Evolutionary conservation across 164 flowering plant species (phyloP).

Genomic region (Tetrastigma voinierianum): DNA sequence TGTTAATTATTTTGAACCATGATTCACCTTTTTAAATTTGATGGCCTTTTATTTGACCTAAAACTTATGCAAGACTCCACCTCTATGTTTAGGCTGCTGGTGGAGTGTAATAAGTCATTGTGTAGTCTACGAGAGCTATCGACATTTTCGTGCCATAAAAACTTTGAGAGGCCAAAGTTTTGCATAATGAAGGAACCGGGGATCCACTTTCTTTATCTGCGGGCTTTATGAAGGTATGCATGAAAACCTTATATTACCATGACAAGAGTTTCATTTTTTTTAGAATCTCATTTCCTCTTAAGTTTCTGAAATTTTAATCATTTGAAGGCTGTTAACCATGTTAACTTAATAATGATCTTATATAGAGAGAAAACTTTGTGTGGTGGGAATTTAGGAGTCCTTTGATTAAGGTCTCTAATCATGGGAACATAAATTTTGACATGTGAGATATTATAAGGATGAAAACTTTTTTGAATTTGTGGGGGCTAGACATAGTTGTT

Average conservation of each 20-base stretch:
- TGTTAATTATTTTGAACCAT: neutral
- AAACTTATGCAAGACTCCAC: conserved; percentile 2
- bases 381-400: neutral
- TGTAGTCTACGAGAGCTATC: conserved; percentile 79
- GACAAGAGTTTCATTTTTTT: neutral
- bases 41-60: neutral
- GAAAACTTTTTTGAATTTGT: too few relatives aligned
- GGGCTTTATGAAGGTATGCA: conserved; percentile 88
- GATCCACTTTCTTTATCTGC: conserved; percentile 96
- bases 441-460: too few relatives aligned
- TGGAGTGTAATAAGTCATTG: conserved; percentile 96
- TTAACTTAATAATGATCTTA: too few relatives aligned
- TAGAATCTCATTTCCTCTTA: neutral
- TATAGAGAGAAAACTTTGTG: neutral
- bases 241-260: too few relatives aligned
- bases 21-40: neutral
- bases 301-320: neutral
- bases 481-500: too few relatives aligned
- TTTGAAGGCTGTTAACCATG: too few relatives aligned
- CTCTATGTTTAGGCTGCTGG: conserved; percentile 60
- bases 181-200: conserved; percentile 81
- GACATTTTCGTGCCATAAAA: conserved; percentile 91
- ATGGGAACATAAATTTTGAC: too few relatives aligned
- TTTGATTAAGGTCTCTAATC: neutral
- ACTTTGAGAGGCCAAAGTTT: conserved; percentile 55